Conservation (phyloP, 2,329 filamentous ascomycete species). For the Sclerotinia spermophila region DNA sequence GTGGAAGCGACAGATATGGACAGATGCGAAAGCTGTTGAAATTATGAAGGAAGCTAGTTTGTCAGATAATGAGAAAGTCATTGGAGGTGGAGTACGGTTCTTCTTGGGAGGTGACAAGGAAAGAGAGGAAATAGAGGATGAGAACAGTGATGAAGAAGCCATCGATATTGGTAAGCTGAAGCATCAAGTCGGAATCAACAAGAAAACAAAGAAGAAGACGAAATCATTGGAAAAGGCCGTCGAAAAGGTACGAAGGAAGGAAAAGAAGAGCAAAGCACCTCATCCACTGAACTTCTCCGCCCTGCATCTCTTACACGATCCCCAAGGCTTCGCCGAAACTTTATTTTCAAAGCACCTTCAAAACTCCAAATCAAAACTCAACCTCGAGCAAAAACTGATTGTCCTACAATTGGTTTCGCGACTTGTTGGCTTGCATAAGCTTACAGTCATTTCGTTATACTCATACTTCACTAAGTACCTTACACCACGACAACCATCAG, state of each 20-base stretch:
- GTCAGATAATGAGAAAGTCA: conserved; percentile 88
- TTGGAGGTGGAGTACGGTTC: conserved; percentile 82
- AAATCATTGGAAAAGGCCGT: conserved; percentile 77
- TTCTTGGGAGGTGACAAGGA: conserved; percentile 97
- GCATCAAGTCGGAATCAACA: conserved; percentile 88
- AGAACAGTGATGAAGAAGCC: conserved; percentile 80
- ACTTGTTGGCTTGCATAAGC: conserved; percentile 86
- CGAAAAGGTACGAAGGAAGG: conserved; percentile 74
- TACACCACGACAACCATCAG: conserved; percentile 20
- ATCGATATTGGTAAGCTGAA: conserved; percentile 76
- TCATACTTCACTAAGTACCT: conserved; percentile 45
- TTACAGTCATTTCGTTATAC: conserved; percentile 86
- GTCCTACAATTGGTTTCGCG: conserved; percentile 88
- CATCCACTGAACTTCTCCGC: conserved; percentile 95
- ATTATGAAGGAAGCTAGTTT: conserved; percentile 95
- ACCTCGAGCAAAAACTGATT: conserved; percentile 84
- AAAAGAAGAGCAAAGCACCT: conserved; percentile 83
- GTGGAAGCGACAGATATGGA: conserved; percentile 97
- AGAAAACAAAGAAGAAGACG: conserved; percentile 87
- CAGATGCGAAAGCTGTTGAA: conserved; percentile 89
- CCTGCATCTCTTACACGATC: conserved; percentile 87
- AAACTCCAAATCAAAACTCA: conserved; percentile 77
- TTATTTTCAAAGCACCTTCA: conserved; percentile 91
- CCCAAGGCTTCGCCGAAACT: conserved; percentile 86
- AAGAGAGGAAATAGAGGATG: conserved; percentile 86